Percentiles rank a stretch among this genome's conserved stretches.
Evolutionary conservation across 2,329 filamentous ascomycete genomes (phyloP).

Genomic region (Cordyceps sp.): DNA sequence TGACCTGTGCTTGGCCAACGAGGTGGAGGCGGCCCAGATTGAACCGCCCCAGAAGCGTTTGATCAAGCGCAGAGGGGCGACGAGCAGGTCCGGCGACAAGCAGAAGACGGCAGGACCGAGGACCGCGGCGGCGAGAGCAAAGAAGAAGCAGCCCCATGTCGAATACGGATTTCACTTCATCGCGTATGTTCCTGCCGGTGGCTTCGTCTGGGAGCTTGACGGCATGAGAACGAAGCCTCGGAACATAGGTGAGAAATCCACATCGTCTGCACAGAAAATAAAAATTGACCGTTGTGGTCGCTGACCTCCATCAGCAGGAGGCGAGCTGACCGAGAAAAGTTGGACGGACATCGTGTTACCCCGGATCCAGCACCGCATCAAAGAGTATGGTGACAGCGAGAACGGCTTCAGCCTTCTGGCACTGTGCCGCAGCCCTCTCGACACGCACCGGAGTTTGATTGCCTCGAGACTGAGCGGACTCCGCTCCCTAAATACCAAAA

Average conservation of each 20-base stretch:
- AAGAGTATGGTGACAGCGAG: conserved; percentile 43
- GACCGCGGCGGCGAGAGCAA: no score
- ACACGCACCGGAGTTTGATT: conserved; percentile 28
- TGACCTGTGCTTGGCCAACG: conserved; percentile 47
- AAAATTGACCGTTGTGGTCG: no score
- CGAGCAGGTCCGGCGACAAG: conserved; percentile 21
- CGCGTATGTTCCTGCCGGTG: conserved; percentile 66
- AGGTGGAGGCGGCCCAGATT: conserved; percentile 21
- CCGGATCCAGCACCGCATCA: conserved; percentile 52
- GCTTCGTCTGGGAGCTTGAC: conserved; percentile 74
- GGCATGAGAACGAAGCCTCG: conserved; percentile 58
- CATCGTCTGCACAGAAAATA: no score
- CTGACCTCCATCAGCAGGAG: no score
- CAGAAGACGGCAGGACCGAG: no score
- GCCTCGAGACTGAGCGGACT: conserved; percentile 23
- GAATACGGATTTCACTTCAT: conserved; percentile 75
- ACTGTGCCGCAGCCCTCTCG: conserved; percentile 50
- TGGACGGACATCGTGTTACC: conserved; percentile 53
- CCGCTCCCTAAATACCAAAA: not conserved
- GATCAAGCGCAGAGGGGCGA: conserved; percentile 13
- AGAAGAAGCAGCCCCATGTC: conserved; percentile 24
- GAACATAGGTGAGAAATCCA: conserved; percentile 12
- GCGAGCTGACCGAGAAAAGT: conserved; percentile 17
- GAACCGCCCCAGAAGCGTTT: conserved; percentile 8
- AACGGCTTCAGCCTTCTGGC: conserved; percentile 67